These are phyloP conservation scores for Pichia manshurica DNA, from an alignment of 805 yeast species.

Conservation along the genomic window DNA sequence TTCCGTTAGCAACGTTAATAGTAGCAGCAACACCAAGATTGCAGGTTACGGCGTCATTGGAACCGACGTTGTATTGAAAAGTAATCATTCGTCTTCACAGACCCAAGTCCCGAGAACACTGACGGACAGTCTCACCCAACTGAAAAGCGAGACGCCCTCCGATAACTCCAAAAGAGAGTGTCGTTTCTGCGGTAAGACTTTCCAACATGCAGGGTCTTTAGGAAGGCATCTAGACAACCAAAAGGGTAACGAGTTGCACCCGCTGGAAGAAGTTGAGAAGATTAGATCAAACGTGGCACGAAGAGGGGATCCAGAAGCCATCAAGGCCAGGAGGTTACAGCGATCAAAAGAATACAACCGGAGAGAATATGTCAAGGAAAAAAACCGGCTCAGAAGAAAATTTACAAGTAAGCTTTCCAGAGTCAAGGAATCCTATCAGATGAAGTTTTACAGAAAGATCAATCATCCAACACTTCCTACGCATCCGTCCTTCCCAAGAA, in stretches of 20 bases:
- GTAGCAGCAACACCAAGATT: not conserved
- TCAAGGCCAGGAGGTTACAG: slow-evolving; percentile 35
- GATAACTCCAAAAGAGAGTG: slow-evolving; percentile 21
- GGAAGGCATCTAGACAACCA: slow-evolving; percentile 56
- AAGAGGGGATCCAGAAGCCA: slow-evolving; percentile 41
- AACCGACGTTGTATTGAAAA: not conserved
- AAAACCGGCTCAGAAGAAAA: slow-evolving; percentile 40
- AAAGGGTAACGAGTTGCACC: slow-evolving; percentile 49
- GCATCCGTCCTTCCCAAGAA: slow-evolving; percentile 44
- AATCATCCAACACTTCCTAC: slow-evolving; percentile 36
- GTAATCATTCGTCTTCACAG: not conserved
- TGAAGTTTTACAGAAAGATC: slow-evolving; percentile 32
- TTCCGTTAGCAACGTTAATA: not conserved
- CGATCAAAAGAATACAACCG: slow-evolving; percentile 42
- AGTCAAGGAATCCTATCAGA: slow-evolving; percentile 33
- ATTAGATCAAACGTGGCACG: slow-evolving; percentile 46
- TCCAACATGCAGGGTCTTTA: slow-evolving; percentile 52
- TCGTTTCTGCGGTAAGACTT: slow-evolving; percentile 46
- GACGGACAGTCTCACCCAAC: not conserved
- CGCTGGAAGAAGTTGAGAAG: slow-evolving; percentile 40
- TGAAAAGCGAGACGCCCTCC: not conserved
- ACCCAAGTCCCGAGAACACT: not conserved
- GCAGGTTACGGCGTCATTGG: not conserved
- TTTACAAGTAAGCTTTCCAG: slow-evolving; percentile 37
- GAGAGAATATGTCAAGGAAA: slow-evolving; percentile 42